These are phyloP conservation scores for Mucor circinelloides DNA, from an alignment of 371 early-diverging fungal genomes.

Conservation along the genomic window DNA sequence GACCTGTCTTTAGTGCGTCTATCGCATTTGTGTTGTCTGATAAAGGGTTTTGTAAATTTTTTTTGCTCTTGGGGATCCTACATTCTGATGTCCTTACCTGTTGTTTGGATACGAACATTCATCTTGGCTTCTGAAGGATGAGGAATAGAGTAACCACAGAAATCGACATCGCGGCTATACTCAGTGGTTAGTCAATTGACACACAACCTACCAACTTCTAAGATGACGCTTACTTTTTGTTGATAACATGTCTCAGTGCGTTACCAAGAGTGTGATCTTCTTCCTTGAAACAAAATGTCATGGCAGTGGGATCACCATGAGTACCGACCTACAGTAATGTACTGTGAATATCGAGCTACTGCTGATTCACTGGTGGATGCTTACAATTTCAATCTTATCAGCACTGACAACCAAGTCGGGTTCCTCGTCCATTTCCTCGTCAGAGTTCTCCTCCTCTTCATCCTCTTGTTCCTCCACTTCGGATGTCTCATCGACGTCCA, in stretches of 20 bases:
- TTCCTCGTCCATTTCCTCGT: slow-evolving; percentile 40
- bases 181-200: not conserved
- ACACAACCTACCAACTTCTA: not conserved
- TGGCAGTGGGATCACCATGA: slow-evolving; percentile 71
- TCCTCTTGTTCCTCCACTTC: slow-evolving; percentile 33
- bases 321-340: slow-evolving; percentile 45
- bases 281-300: slow-evolving; percentile 86
- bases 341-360: not conserved
- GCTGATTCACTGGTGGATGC: not conserved
- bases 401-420: slow-evolving; percentile 37
- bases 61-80: not conserved
- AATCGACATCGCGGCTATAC: slow-evolving; percentile 84
- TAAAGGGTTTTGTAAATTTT: not conserved
- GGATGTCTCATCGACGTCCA: slow-evolving; percentile 25
- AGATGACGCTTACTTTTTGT: slow-evolving; percentile 79
- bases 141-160: slow-evolving; percentile 99
- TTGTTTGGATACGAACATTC: slow-evolving; percentile 95
- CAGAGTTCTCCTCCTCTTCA: slow-evolving; percentile 31
- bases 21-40: slow-evolving; percentile 78
- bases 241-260: slow-evolving; percentile 87
- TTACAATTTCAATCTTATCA: slow-evolving; percentile 59
- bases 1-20: slow-evolving; percentile 84
- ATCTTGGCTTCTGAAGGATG: slow-evolving; percentile 98
- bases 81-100: slow-evolving; percentile 40
- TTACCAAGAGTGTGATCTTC: slow-evolving; percentile 98